A percentile compares a stretch with the other conserved stretches of the same genome.
Conservation (phyloP, 768 basidiomycete genomes). For the Leccinum subgranulosum region DNA sequence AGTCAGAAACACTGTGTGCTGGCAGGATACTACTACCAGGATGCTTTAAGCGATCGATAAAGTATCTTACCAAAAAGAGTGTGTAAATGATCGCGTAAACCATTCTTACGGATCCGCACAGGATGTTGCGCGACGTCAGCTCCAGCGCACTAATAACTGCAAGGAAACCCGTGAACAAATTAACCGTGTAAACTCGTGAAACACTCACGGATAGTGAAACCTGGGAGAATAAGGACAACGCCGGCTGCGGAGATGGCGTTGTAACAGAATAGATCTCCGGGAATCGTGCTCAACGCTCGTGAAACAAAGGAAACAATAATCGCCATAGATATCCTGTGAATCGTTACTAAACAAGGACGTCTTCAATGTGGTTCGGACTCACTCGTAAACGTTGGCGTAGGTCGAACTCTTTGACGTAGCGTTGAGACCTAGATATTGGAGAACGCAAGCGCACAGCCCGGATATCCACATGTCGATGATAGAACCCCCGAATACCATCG, state of each 20-base stretch:
- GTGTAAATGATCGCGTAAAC: constrained; percentile 88
- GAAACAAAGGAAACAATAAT: constrained; percentile 84
- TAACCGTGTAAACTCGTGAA: constrained; percentile 1
- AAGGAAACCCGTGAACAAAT: neutral
- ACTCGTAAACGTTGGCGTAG: constrained; percentile 97
- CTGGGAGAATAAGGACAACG: constrained; percentile 87
- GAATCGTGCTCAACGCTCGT: constrained; percentile 72
- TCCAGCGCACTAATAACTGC: constrained; percentile 77
- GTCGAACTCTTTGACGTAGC: constrained; percentile 83
- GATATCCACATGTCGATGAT: constrained; percentile 82
- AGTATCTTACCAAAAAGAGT: constrained; percentile 58
- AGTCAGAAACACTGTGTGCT: constrained; percentile 4
- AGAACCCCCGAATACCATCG: constrained; percentile 77
- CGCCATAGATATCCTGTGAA: constrained; percentile 70
- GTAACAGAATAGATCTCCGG: constrained; percentile 79
- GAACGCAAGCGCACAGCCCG: constrained; percentile 60
- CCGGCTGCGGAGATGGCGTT: constrained; percentile 87
- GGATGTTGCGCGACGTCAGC: constrained; percentile 74
- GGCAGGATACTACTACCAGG: neutral
- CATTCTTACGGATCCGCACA: constrained; percentile 79
- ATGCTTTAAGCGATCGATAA: neutral
- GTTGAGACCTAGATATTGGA: constrained; percentile 79
- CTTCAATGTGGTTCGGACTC: constrained; percentile 30
- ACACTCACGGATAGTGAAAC: constrained; percentile 72
- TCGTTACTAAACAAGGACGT: neutral